A percentile compares a stretch with the other conserved stretches of the same genome.
Conservation (phyloP, 2,329 filamentous ascomycete species). For the Epichloe hybrida region DNA sequence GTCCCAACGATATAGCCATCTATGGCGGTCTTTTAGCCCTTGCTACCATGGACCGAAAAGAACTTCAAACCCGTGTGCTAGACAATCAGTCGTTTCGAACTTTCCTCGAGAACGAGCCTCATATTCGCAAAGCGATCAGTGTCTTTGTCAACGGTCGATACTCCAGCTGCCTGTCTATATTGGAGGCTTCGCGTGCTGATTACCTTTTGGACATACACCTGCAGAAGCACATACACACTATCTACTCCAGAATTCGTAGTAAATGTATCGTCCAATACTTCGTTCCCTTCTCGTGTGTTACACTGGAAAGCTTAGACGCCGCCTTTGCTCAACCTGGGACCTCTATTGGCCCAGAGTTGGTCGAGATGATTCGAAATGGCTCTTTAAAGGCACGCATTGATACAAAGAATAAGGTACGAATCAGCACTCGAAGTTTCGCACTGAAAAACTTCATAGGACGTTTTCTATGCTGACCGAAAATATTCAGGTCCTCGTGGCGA, state of each 20-base stretch:
- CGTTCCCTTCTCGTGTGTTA: slow-evolving; percentile 78
- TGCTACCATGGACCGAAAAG: slow-evolving; percentile 70
- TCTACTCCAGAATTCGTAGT: slow-evolving; percentile 66
- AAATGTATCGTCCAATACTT: slow-evolving; percentile 94
- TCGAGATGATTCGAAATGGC: slow-evolving; percentile 60
- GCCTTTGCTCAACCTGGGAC: slow-evolving; percentile 56
- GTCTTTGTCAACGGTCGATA: slow-evolving; percentile 89
- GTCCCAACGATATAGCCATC: slow-evolving; percentile 76
- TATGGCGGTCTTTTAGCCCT: slow-evolving; percentile 86
- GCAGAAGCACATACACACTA: slow-evolving; percentile 52
- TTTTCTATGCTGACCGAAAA: not conserved
- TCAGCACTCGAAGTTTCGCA: not conserved
- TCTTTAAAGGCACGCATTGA: slow-evolving; percentile 71
- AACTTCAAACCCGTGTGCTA: slow-evolving; percentile 63
- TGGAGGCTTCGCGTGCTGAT: slow-evolving; percentile 70
- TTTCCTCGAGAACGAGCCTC: slow-evolving; percentile 85
- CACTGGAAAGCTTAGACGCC: slow-evolving; percentile 60
- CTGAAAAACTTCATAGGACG: too few relatives aligned
- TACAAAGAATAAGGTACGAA: slow-evolving; percentile 55
- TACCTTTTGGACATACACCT: slow-evolving; percentile 87
- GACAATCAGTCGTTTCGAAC: slow-evolving; percentile 70
- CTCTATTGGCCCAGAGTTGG: slow-evolving; percentile 61
- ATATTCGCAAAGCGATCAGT: slow-evolving; percentile 79
- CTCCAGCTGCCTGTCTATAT: slow-evolving; percentile 65
- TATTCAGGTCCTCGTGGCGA: slow-evolving; percentile 55